phyloP scores from a whole-genome alignment of 2,329 filamentous ascomycete species.

The Cladophialophora carrionii region DNA sequence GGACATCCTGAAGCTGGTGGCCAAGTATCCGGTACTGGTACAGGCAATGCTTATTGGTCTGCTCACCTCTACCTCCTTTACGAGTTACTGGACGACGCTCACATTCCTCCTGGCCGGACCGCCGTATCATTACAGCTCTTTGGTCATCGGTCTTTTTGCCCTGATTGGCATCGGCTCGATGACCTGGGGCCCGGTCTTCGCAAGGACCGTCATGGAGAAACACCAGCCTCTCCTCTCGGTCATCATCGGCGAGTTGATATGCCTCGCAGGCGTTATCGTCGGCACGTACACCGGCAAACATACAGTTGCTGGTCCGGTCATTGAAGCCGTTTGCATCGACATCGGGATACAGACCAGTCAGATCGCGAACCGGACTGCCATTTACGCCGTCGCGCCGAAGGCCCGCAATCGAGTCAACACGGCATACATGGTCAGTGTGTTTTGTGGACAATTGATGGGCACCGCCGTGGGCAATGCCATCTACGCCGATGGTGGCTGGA shows the following conservation, averaged over 20 bases:
- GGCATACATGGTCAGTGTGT: conserved; percentile 76
- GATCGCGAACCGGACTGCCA: conserved; percentile 71
- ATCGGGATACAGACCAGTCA: conserved; percentile 73
- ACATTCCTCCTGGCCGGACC: conserved; percentile 76
- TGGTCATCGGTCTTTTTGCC: conserved; percentile 76
- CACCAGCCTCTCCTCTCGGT: conserved; percentile 67
- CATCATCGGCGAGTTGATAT: conserved; percentile 63
- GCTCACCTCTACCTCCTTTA: conserved; percentile 64
- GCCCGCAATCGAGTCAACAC: conserved; percentile 78
- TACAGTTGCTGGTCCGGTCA: conserved; percentile 71
- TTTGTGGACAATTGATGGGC: conserved; percentile 74
- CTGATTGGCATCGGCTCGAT: conserved; percentile 75
- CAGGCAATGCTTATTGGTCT: conserved; percentile 71
- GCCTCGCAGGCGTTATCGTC: conserved; percentile 53
- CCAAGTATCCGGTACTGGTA: conserved; percentile 68
- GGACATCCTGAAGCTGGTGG: conserved; percentile 66
- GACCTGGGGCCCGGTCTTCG: conserved; percentile 68
- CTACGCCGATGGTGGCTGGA: conserved; percentile 62
- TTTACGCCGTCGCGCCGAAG: conserved; percentile 73
- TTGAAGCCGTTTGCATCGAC: conserved; percentile 72
- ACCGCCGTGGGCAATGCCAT: conserved; percentile 63
- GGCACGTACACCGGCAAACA: conserved; percentile 45
- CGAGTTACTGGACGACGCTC: conserved; percentile 72
- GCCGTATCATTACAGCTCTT: conserved; percentile 69
- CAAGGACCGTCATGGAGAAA: conserved; percentile 69